Evolutionary conservation across 305 asterid genomes (phyloP).

Genomic region (Caryopteris hybrid): DNA sequence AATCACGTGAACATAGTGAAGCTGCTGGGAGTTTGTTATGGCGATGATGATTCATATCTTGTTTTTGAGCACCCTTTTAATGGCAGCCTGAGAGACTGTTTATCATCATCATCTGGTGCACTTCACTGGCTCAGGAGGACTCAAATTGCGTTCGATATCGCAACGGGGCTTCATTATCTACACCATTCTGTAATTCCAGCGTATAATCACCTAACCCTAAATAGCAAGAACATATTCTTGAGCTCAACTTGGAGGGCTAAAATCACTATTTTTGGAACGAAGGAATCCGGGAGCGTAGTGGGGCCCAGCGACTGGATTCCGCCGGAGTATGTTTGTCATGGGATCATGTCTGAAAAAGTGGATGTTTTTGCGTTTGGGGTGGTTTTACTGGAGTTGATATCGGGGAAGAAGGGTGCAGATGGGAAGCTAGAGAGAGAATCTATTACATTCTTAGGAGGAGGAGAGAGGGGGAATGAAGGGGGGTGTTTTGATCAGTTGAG

Average conservation of each 20-base stretch:
- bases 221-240: slow-evolving; percentile 42
- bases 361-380: slow-evolving; percentile 60
- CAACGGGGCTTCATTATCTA: slow-evolving; percentile 56
- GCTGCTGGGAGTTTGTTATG: slow-evolving; percentile 62
- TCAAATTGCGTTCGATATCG: slow-evolving; percentile 63
- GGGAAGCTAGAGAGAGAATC: slow-evolving; percentile 39
- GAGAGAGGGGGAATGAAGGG: slow-evolving; percentile 31
- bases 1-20: slow-evolving; percentile 67
- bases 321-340: slow-evolving; percentile 24
- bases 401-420: slow-evolving; percentile 45
- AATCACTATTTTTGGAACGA: slow-evolving; percentile 36
- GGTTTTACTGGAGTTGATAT: slow-evolving; percentile 50
- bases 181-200: slow-evolving; percentile 60
- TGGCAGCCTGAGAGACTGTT: slow-evolving; percentile 53
- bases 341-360: slow-evolving; percentile 29
- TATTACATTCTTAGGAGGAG: slow-evolving; percentile 36
- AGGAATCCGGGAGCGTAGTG: background rate
- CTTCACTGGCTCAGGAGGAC: slow-evolving; percentile 53
- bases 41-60: slow-evolving; percentile 47
- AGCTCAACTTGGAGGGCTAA: slow-evolving; percentile 63
- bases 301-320: slow-evolving; percentile 21
- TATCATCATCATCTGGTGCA: slow-evolving; percentile 23
- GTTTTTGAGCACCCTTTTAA: slow-evolving; percentile 55
- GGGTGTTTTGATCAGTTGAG: slow-evolving; percentile 68
- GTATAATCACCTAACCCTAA: slow-evolving; percentile 35